Base-by-base conservation (phyloP, 2,329 filamentous ascomycete genomes). In the Esteya vermicola region DNA sequence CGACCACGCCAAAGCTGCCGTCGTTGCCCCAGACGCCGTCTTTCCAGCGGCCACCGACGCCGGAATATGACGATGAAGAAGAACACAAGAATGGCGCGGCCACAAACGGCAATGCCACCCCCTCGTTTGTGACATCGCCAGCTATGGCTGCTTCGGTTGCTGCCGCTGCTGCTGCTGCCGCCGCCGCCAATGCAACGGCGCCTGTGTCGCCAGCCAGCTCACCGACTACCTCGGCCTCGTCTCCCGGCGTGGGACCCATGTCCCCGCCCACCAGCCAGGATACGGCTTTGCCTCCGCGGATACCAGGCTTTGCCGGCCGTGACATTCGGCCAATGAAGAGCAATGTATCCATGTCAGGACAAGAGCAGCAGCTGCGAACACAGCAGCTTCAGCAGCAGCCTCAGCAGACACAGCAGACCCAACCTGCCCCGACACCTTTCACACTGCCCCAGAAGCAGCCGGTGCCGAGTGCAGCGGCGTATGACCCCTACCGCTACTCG, bases 1-100 rank as follows among this genome's bases (percentile, higher is more conserved):
- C n/a, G n/a, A n/a, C n/a, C n/a, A n/a, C 38, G 2, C 16, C 31
- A 16, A n/a, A 19, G 19, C 14, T 23, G 23, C 19, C 25, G 3
- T 28, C 30, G 23, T 31, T 28, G 8, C 37, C 35, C 5, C 22
- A 46, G 6, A 43, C 44, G 9, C 43, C 36, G 8, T 46, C 50
- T 1, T 39, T 50, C 12, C 49, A 58, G 30, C 58, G 64, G 3
- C 62, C 64, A 9, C 67, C 67, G 1, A 70, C 66, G 3, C 66
- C 67, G 14, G 67, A 70, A 33, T 68, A 70, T 42, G 60, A 60
- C 30, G 58, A 59, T 18, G 57, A 61, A 33, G 64, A 68, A 42
- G 51, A 59, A 38, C 57, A 57, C 43, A 57, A 5, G 9, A 41
- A 36, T 9, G 36, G 38, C 30, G 18, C 16, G 19, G n/a, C n/a